Base-by-base conservation (phyloP, 169 alveolate genomes). In the Cyclospora cayetanensis region DNA sequence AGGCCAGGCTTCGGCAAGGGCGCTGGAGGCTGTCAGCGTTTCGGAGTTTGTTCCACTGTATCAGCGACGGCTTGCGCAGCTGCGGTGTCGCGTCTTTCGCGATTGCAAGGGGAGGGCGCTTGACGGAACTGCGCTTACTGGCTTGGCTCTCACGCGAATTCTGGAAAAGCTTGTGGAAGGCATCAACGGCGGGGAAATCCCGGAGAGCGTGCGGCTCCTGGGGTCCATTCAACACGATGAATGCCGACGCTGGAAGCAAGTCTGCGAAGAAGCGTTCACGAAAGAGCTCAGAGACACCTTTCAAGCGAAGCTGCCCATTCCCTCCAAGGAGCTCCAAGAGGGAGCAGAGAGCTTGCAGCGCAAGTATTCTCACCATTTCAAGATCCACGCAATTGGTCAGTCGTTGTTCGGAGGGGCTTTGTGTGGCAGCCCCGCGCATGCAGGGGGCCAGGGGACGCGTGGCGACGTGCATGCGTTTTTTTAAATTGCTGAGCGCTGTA, bases 151-250 rank as follows among this genome's bases (percentile, higher is more conserved):
- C 65, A 82, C 79, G 22, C 50, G 84, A 60, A 55, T 89, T 29
- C 55, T 89, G 42, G 89, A 89, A 42, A 46, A 53, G 20, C 82
- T 89, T 42, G 82, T 89, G 35, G 93, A 89, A 9, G 93, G 93
- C 31, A 89, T 89, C 66, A 89, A 89, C 35, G 93, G 68, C 25
- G 93, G 93, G 2, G 80, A 89, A 37, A 89, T 89, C 34, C 93
- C 93, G 22, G 93, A 72, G 70, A 53, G 93, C 60, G 70, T 65
- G 22, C 60, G 86, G 43, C 65, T 89, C 55, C 86, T 89, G 29
- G 89, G 60, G 18, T 80, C 65, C 66, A 82, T 89, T 35, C 93
- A 89, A 27, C 77, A 63, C 27, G 93, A 89, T 41, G 93, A 89
- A 37, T 72, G 93, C 66, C 50, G 89, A 7, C 65, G 84, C 39